These are phyloP conservation scores for Chondrus crispus DNA, from an alignment of 23 red algal genomes.

Conservation along the genomic window DNA sequence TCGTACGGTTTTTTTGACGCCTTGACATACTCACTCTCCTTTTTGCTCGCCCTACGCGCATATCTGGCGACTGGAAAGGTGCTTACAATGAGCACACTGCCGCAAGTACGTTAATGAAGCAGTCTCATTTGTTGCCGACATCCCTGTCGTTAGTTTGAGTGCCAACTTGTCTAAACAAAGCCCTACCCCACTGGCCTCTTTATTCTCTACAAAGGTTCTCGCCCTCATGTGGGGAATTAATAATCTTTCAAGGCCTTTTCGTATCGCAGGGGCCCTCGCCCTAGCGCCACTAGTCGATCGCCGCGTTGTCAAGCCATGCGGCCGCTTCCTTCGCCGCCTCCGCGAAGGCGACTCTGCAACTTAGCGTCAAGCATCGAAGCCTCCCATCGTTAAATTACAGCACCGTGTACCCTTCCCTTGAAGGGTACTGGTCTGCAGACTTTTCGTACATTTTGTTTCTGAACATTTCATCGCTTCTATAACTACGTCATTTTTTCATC, in stretches of 20 bases:
- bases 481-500: too few relatives aligned
- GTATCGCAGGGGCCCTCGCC: conserved; percentile 83
- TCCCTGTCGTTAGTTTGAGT: too few relatives aligned
- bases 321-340: background rate
- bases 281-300: conserved; percentile 84
- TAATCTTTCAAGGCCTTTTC: conserved; percentile 94
- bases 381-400: too few relatives aligned
- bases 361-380: too few relatives aligned
- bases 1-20: conserved; percentile 96
- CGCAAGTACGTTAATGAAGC: conserved; percentile 51
- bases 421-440: too few relatives aligned
- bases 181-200: too few relatives aligned
- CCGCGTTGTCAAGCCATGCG: conserved; percentile 73
- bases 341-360: too few relatives aligned
- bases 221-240: conserved; percentile 96
- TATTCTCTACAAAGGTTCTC: conserved; percentile 51
- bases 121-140: conserved; percentile 31
- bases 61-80: conserved; percentile 54
- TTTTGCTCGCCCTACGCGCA: conserved; percentile 69
- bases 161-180: too few relatives aligned
- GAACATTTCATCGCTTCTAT: too few relatives aligned
- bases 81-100: conserved; percentile 38
- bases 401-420: too few relatives aligned
- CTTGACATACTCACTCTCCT: conserved; percentile 85
- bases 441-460: too few relatives aligned